Percentiles rank a stretch among this genome's conserved stretches.
Evolutionary conservation across 345 rosid genomes (phyloP).

Genomic region (Theobroma cacao): DNA sequence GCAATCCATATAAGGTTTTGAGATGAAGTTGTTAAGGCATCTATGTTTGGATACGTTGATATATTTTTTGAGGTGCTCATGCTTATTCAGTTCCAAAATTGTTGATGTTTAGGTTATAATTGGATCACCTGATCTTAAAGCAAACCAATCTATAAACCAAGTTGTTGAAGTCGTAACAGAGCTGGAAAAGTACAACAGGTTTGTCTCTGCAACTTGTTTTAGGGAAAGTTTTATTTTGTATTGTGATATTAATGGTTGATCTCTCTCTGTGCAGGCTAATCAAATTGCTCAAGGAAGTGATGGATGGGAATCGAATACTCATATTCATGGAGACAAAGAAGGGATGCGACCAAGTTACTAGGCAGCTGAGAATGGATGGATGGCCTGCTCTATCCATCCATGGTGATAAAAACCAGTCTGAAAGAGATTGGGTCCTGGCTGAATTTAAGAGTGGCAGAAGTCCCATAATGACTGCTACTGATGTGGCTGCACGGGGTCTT

Average conservation of each 20-base stretch:
- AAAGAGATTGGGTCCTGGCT: conserved; percentile 94
- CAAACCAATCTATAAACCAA: conserved; percentile 91
- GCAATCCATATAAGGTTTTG: conserved; percentile 80
- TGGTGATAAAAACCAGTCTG: conserved; percentile 93
- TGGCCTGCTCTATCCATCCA: conserved; percentile 98
- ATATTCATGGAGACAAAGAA: conserved; percentile 91
- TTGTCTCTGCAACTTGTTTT: conserved; percentile 26
- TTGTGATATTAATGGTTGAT: not conserved
- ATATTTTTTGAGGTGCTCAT: not conserved
- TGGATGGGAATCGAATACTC: conserved; percentile 84
- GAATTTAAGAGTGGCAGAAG: conserved; percentile 95
- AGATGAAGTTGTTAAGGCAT: not conserved
- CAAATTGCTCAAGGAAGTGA: conserved; percentile 65
- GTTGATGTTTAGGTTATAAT: conserved; percentile 59
- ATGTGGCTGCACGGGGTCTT: conserved; percentile 99
- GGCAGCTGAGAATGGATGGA: conserved; percentile 97
- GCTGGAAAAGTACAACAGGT: conserved; percentile 87
- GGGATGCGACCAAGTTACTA: conserved; percentile 95
- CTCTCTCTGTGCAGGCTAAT: conserved; percentile 53
- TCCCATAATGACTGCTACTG: conserved; percentile 95
- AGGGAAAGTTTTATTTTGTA: conserved; percentile 4
- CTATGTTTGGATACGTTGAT: not conserved
- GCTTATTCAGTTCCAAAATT: conserved; percentile 17
- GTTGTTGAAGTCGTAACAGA: conserved; percentile 79
- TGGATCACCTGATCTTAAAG: conserved; percentile 83